Percentiles rank a stretch among this genome's conserved stretches.
Conservation (phyloP, 2,329 filamentous ascomycete genomes). For the Erysiphe pisi region DNA sequence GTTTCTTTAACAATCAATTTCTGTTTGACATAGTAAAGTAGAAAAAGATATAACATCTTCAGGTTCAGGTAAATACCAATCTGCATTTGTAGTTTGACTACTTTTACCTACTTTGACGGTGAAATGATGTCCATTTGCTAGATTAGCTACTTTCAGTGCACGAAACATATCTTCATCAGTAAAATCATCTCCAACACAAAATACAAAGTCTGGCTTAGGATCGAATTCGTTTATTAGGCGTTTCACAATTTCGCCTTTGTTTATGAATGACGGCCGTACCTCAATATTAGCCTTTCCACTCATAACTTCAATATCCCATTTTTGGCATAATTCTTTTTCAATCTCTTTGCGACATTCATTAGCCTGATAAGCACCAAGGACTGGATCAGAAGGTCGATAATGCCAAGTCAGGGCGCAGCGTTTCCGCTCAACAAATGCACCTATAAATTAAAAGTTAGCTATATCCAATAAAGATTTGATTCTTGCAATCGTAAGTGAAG, state of each 20-base stretch:
- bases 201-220: constrained; percentile 65
- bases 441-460: constrained; percentile 38
- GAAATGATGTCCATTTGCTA: constrained; percentile 59
- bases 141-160: constrained; percentile 54
- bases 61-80: constrained; percentile 82
- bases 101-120: constrained; percentile 85
- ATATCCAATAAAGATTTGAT: too few species aligned
- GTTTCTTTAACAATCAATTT: not conserved
- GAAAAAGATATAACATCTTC: constrained; percentile 69
- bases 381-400: constrained; percentile 81
- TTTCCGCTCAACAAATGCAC: constrained; percentile 89
- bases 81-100: constrained; percentile 81
- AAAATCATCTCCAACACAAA: constrained; percentile 90
- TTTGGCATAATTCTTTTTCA: constrained; percentile 61
- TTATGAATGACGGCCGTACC: constrained; percentile 92
- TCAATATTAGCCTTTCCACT: constrained; percentile 93
- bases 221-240: constrained; percentile 55
- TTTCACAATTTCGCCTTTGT: constrained; percentile 93
- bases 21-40: constrained; percentile 40
- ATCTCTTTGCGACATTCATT: constrained; percentile 72
- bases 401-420: constrained; percentile 95
- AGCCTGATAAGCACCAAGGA: constrained; percentile 70
- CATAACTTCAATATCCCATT: constrained; percentile 94
- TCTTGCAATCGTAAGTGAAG: too few species aligned
- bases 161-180: constrained; percentile 98